These are phyloP conservation scores for Fraxinus quadrangulata DNA, from an alignment of 257 asterid genomes.

Conservation along the genomic window DNA sequence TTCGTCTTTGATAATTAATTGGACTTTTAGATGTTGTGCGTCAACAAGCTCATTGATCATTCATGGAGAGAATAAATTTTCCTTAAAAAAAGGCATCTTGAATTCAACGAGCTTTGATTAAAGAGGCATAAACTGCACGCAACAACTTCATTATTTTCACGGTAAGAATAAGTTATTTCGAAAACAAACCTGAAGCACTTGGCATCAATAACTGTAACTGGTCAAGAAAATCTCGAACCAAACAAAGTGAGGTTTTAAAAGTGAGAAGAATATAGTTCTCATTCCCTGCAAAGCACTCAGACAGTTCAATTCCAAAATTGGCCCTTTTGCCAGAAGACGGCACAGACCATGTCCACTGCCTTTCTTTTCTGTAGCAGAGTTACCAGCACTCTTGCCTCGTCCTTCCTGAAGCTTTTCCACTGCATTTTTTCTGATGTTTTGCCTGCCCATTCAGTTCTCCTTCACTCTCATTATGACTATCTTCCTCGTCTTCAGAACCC, in stretches of 20 bases:
- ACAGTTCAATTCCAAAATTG: conserved; percentile 19
- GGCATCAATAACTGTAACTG: not conserved
- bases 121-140: too few relatives aligned
- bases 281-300: not conserved
- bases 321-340: conserved; percentile 41
- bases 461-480: conserved; percentile 47
- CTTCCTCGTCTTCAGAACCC: conserved; percentile 57
- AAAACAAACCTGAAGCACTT: not conserved
- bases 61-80: too few relatives aligned
- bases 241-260: too few relatives aligned
- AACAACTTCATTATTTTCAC: not conserved
- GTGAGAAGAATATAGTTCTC: not conserved
- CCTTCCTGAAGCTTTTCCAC: conserved; percentile 52
- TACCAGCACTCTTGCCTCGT: conserved; percentile 47
- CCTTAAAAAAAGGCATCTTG: too few relatives aligned
- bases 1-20: too few relatives aligned
- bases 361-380: conserved; percentile 38
- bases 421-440: conserved; percentile 21
- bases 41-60: too few relatives aligned
- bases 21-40: too few relatives aligned
- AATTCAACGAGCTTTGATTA: too few relatives aligned
- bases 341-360: conserved; percentile 68
- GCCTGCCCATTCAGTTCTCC: conserved; percentile 53
- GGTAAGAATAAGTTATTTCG: not conserved
- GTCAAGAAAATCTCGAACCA: not conserved